Evolutionary conservation across 805 yeast species (phyloP).

Genomic region (Metschnikowia vanudenii): DNA sequence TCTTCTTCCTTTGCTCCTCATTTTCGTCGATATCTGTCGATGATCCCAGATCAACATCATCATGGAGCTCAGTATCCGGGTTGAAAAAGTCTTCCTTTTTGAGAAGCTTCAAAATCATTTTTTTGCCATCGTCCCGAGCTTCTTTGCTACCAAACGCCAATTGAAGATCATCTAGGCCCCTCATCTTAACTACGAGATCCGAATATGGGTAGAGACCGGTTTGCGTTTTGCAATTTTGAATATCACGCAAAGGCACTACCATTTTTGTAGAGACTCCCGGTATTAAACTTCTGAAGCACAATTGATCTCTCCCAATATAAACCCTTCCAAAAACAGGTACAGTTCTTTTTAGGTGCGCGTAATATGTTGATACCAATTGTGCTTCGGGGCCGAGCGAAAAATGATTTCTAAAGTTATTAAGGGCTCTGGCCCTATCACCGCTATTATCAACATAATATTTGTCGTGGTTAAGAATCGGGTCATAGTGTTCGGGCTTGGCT

Average conservation of each 20-base stretch:
- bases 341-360: constrained; percentile 63
- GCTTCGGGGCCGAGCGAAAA: constrained; percentile 61
- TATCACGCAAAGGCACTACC: constrained; percentile 74
- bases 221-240: constrained; percentile 60
- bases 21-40: constrained; percentile 5
- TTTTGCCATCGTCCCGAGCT: constrained; percentile 72
- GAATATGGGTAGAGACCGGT: constrained; percentile 38
- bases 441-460: constrained; percentile 46
- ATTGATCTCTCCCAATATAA: constrained; percentile 61
- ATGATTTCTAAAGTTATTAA: constrained; percentile 58
- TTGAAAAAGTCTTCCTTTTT: constrained; percentile 23
- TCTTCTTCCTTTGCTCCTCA: constrained; percentile 5
- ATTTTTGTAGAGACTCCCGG: constrained; percentile 78
- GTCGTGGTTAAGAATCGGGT: constrained; percentile 39
- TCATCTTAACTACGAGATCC: constrained; percentile 66
- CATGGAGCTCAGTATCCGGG: constrained; percentile 35
- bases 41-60: constrained; percentile 7
- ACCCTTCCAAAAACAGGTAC: constrained; percentile 83
- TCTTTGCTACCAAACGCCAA: constrained; percentile 69
- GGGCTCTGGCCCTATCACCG: constrained; percentile 45
- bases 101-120: constrained; percentile 40
- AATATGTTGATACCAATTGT: constrained; percentile 63
- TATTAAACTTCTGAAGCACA: constrained; percentile 79
- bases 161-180: constrained; percentile 73
- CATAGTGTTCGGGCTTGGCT: constrained; percentile 63